Base-by-base conservation (phyloP, 495 filamentous ascomycete genomes). In the Daldinia bambusicola region DNA sequence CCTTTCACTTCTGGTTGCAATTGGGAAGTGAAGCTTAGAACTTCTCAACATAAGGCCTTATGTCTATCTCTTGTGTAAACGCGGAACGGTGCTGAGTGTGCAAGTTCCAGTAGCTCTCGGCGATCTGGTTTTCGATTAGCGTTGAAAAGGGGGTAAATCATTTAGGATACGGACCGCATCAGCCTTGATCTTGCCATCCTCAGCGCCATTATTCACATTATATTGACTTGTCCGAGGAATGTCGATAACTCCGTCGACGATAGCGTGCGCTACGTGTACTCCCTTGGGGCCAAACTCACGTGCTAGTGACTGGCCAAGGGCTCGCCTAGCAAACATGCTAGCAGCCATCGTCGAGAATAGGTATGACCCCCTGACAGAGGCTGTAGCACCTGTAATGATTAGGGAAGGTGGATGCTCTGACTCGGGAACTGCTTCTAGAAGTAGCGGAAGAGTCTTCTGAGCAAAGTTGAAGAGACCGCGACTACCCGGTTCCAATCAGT, bases 201-300 rank as follows among this genome's bases (percentile, higher is more conserved):
- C 79, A 12, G 78, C 80, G 0, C 83, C 85, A n/a, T 72, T 75
- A 63, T 91, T 90, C 53, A 88, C 84, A 4, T 75, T 74, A 68
- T 79, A 92, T 1, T 80, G 84, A 75, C 89, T 89, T 16, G 89
- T 93, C 61, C 87, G 79, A 2, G 91, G 91, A 52, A 91, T 92
- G 80, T 97, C 92, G 81, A 98, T 97, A 14, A 94, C 87, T 2
- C 93, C 93, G 76, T 98, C 94, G 62, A 97, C 89, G 62, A 97
- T 88, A 5, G 89, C 87, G 80, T 97, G 94, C 6, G 89, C 86
- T 4, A 98, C 91, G 79, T 98, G 95, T 8, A 98, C 87, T 3
- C 95, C 94, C 76, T 93, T 85, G 0, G 95, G 94, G 0, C 91
- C 92, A 76, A 96, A 98, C 78, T 98, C 95, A 62, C 90, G 85